phyloP scores from a whole-genome alignment of 352 stramenopile genomes.

The Phytophthora pistaciae region DNA sequence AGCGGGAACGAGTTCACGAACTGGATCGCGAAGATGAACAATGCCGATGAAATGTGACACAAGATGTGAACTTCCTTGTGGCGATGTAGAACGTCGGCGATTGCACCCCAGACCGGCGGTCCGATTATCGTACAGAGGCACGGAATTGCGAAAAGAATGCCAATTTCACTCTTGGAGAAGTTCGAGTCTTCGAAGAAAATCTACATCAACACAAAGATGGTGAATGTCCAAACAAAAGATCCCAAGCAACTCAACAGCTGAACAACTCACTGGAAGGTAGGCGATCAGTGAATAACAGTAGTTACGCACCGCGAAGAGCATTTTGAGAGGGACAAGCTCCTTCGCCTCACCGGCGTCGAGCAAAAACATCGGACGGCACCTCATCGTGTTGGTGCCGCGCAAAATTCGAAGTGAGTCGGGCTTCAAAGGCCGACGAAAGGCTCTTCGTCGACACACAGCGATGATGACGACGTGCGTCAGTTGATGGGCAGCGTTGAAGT shows the following conservation, averaged over 20 bases:
- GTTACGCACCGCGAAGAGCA: slow-evolving; percentile 29
- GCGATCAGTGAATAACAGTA: slow-evolving; percentile 35
- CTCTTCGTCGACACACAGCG: no score
- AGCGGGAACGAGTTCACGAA: slow-evolving; percentile 45
- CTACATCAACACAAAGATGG: slow-evolving; percentile 4
- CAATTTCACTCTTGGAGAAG: slow-evolving; percentile 62
- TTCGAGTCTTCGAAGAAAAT: slow-evolving; percentile 30
- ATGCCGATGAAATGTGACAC: slow-evolving; percentile 45
- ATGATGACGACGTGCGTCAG: no score
- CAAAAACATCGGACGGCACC: slow-evolving; percentile 25
- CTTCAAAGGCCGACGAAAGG: not conserved
- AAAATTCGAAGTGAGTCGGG: slow-evolving; percentile 8
- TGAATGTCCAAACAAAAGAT: not conserved
- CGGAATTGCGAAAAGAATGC: slow-evolving; percentile 57
- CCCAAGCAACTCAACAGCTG: no score
- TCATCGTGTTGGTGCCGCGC: slow-evolving; percentile 10
- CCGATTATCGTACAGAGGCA: slow-evolving; percentile 52
- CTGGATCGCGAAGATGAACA: slow-evolving; percentile 57
- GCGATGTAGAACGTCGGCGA: slow-evolving; percentile 51
- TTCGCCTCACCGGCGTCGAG: slow-evolving; percentile 33
- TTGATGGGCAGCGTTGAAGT: no score
- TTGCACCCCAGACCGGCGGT: slow-evolving; percentile 56
- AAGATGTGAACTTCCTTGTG: slow-evolving; percentile 58
- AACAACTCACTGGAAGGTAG: slow-evolving; percentile 29
- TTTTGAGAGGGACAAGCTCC: slow-evolving; percentile 32